Conservation (phyloP, 2,329 filamentous ascomycete species). For the Stemphylium vesicarium region DNA sequence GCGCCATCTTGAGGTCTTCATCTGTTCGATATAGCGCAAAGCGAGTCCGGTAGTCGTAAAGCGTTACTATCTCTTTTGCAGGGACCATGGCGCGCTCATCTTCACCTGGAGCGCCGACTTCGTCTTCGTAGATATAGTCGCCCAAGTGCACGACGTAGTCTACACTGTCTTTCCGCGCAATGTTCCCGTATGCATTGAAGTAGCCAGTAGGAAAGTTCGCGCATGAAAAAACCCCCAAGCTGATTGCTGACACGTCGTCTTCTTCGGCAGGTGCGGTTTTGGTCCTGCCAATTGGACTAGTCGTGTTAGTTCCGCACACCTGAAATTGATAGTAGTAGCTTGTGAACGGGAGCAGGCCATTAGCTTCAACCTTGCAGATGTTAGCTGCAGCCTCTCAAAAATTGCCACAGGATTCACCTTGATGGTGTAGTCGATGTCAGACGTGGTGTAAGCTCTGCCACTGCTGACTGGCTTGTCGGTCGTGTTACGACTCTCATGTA, state of each 20-base stretch:
- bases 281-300: slow-evolving; percentile 68
- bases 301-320: slow-evolving; percentile 67
- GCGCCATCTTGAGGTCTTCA: slow-evolving; percentile 46
- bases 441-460: slow-evolving; percentile 71
- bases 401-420: no score
- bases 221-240: slow-evolving; percentile 74
- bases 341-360: slow-evolving; percentile 66
- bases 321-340: slow-evolving; percentile 74
- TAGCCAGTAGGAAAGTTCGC: slow-evolving; percentile 58
- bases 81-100: slow-evolving; percentile 37
- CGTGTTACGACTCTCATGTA: slow-evolving; percentile 60
- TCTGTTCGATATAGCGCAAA: slow-evolving; percentile 51
- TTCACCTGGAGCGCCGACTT: slow-evolving; percentile 28
- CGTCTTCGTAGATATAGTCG: slow-evolving; percentile 54
- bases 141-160: slow-evolving; percentile 52
- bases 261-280: slow-evolving; percentile 69
- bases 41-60: slow-evolving; percentile 54
- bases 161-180: slow-evolving; percentile 48
- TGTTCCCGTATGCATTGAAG: slow-evolving; percentile 56
- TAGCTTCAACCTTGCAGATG: slow-evolving; percentile 63
- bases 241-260: slow-evolving; percentile 64
- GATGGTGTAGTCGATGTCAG: slow-evolving; percentile 74
- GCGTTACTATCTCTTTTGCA: slow-evolving; percentile 47
- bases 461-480: slow-evolving; percentile 54
- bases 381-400: no score